A percentile compares a stretch with the other conserved stretches of the same genome.
These are phyloP conservation scores for Hypoxylon intermedium DNA, from an alignment of 495 filamentous ascomycete genomes.

Conservation along the genomic window DNA sequence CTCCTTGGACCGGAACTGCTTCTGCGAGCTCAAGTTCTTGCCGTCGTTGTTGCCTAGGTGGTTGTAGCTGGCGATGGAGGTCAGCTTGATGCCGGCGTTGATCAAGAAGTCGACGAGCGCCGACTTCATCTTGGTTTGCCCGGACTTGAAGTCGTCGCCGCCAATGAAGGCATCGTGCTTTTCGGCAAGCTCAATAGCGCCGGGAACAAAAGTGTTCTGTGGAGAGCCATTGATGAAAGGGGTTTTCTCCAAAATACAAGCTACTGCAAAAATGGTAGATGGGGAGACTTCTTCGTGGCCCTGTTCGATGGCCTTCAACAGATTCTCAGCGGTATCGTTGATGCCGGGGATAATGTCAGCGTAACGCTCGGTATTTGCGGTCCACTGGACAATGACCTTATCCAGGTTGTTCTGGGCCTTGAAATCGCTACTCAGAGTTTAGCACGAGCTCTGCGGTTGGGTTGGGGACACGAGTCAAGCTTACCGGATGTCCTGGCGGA, in stretches of 20 bases:
- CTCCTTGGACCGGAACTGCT: slow-evolving; percentile 99
- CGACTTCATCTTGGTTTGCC: slow-evolving; percentile 99
- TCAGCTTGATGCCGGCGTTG: slow-evolving; percentile 98
- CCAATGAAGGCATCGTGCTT: slow-evolving; percentile 88
- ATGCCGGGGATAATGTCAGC: slow-evolving; percentile 86
- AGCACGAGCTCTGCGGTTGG: slow-evolving; percentile 41
- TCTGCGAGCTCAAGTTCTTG: slow-evolving; percentile 96
- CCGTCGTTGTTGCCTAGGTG: slow-evolving; percentile 99
- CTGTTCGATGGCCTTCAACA: slow-evolving; percentile 81
- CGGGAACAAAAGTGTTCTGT: slow-evolving; percentile 98
- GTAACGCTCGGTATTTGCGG: slow-evolving; percentile 97
- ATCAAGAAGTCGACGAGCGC: slow-evolving; percentile 98
- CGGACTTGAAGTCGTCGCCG: slow-evolving; percentile 99
- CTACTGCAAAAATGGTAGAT: slow-evolving; percentile 94
- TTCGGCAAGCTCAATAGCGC: slow-evolving; percentile 89
- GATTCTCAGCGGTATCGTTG: slow-evolving; percentile 96
- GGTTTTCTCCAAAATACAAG: slow-evolving; percentile 84
- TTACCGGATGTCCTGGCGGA: slow-evolving; percentile 94
- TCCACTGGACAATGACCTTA: slow-evolving; percentile 98
- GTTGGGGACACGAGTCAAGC: too few relatives aligned
- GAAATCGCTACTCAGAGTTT: slow-evolving; percentile 71
- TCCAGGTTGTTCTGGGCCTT: slow-evolving; percentile 85
- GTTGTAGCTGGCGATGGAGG: slow-evolving; percentile 98
- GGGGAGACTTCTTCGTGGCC: slow-evolving; percentile 91
- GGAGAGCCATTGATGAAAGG: slow-evolving; percentile 99